Percentiles rank a stretch among this genome's conserved stretches.
phyloP scores from a whole-genome alignment of 78 protist genomes.

The Pigoraptor vietnamica region DNA sequence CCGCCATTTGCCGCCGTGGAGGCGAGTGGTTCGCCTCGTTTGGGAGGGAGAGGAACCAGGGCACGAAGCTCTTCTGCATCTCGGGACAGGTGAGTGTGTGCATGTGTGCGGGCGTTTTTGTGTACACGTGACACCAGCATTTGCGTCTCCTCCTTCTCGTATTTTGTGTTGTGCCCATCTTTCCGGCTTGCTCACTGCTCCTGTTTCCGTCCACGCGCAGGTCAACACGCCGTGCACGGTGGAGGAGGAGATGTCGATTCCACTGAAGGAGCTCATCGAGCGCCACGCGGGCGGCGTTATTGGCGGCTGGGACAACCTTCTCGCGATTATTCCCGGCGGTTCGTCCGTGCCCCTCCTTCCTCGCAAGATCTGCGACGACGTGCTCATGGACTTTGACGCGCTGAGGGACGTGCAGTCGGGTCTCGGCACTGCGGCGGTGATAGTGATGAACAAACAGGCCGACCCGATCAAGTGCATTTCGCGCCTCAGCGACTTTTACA shows the following conservation, averaged over 20 bases:
- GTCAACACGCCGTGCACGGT: constrained; percentile 95
- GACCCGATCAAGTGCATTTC: constrained; percentile 83
- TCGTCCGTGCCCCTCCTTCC: constrained; percentile 93
- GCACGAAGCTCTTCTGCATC: constrained; percentile 93
- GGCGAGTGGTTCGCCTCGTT: constrained; percentile 86
- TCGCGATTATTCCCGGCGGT: constrained; percentile 95
- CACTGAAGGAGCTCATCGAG: constrained; percentile 85
- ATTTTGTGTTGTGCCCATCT: too few relatives aligned
- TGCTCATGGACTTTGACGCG: constrained; percentile 95
- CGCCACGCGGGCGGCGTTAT: constrained; percentile 91
- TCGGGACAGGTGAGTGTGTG: constrained; percentile 23
- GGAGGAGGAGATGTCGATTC: constrained; percentile 94
- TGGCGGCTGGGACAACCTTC: constrained; percentile 98
- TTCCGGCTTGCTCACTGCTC: too few relatives aligned
- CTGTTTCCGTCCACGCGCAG: constrained; percentile 59
- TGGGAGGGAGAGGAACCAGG: constrained; percentile 90
- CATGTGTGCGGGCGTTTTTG: background rate
- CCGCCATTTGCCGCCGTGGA: constrained; percentile 92
- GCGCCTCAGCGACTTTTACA: constrained; percentile 85
- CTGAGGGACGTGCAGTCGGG: constrained; percentile 75
- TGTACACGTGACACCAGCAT: background rate
- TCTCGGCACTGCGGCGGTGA: constrained; percentile 97
- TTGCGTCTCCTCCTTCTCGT: too few relatives aligned
- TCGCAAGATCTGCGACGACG: constrained; percentile 74
- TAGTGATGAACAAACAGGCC: constrained; percentile 88